phyloP scores from a whole-genome alignment of 208 protist species.

The Strigomonas galati region DNA sequence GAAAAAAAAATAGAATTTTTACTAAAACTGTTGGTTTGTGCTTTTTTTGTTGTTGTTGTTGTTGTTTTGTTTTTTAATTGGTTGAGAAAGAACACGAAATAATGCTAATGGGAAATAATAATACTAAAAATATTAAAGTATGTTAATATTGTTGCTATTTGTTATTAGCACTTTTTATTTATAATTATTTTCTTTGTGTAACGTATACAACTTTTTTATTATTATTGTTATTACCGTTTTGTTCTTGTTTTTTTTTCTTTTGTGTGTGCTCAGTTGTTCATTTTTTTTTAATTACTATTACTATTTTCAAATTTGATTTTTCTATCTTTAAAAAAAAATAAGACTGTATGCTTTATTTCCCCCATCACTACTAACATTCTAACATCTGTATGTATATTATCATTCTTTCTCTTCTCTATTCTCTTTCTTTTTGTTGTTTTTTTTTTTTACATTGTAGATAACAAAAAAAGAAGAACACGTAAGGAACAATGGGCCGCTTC shows the following conservation, averaged over 20 bases:
- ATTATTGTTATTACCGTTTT: not conserved
- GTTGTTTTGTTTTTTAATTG: constrained; percentile 8
- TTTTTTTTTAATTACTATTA: constrained; percentile 17
- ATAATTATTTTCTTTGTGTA: not conserved
- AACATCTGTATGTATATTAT: constrained; percentile 10
- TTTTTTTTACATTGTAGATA: constrained; percentile 2
- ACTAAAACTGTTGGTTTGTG: not conserved
- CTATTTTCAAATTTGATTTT: not conserved
- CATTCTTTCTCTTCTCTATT: not conserved
- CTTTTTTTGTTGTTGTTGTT: constrained; percentile 13
- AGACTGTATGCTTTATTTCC: not conserved
- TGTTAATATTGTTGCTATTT: too few species aligned
- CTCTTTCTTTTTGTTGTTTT: constrained; percentile 14
- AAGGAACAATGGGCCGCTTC: constrained; percentile 78
- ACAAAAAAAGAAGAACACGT: constrained; percentile 6
- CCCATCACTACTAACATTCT: not conserved
- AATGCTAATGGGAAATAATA: not conserved
- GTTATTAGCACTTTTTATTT: constrained; percentile 13
- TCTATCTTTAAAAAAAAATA: not conserved
- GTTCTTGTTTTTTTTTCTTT: constrained; percentile 13
- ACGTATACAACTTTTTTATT: too few species aligned
- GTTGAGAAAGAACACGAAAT: not conserved
- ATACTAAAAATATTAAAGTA: not conserved
- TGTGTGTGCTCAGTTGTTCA: not conserved
- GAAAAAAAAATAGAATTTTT: constrained; percentile 13